Evolutionary conservation across 1,284 basidiomycete species (phyloP).

Genomic region (Marasmius oreades): DNA sequence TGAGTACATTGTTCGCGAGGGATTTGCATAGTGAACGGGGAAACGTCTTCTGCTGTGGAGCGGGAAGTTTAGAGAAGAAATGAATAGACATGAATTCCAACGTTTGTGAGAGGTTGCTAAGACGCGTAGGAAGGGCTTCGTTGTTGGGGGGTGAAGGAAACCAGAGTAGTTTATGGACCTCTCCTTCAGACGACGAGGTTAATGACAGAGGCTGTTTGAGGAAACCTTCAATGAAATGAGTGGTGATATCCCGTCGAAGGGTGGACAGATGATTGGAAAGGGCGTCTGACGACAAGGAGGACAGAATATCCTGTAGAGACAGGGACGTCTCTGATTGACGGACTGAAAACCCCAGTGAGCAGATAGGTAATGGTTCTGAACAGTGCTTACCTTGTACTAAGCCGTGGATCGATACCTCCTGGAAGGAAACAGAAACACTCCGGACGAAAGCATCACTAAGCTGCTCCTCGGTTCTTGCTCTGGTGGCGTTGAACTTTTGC

Average conservation of each 20-base stretch:
- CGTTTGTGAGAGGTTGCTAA: conserved; percentile 50
- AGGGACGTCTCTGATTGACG: conserved; percentile 50
- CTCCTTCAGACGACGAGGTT: conserved; percentile 30
- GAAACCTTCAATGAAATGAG: conserved; percentile 56
- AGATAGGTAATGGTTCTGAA: conserved; percentile 7
- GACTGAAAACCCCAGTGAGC: conserved; percentile 35
- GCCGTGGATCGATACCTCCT: conserved; percentile 45
- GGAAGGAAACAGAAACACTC: conserved; percentile 48
- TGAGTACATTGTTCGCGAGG: conserved; percentile 55
- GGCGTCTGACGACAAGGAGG: conserved; percentile 53
- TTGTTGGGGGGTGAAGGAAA: conserved; percentile 41
- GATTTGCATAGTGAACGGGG: conserved; percentile 54
- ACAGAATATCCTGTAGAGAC: conserved; percentile 51
- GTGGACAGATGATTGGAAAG: conserved; percentile 53
- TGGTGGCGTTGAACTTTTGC: conserved; percentile 51
- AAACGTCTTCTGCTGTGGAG: conserved; percentile 39
- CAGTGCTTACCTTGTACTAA: conserved; percentile 50
- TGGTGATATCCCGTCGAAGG: conserved; percentile 61
- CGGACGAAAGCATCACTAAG: conserved; percentile 64
- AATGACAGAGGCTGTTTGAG: conserved; percentile 50
- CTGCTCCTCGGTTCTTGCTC: conserved; percentile 65
- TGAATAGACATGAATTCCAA: conserved; percentile 54
- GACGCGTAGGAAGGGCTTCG: conserved; percentile 35
- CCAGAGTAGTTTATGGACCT: conserved; percentile 41
- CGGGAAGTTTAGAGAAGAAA: conserved; percentile 55